Percentiles rank a stretch among this genome's conserved stretches.
These are phyloP conservation scores for Russula brevipes DNA, from an alignment of 768 basidiomycete species.

Conservation along the genomic window DNA sequence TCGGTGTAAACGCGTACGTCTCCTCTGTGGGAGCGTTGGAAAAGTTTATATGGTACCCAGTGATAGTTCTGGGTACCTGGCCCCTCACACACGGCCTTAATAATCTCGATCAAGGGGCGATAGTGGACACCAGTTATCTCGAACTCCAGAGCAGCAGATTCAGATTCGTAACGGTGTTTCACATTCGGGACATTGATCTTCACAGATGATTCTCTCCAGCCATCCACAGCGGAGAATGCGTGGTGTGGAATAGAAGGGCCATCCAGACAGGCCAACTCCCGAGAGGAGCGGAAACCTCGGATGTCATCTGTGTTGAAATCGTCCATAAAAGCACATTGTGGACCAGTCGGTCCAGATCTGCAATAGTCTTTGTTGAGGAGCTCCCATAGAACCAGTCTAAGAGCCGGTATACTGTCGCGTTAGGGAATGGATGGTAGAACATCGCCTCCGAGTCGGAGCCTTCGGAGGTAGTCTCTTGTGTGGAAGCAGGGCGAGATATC, in stretches of 20 bases:
- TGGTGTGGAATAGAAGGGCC: not conserved
- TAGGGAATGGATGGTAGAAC: no score
- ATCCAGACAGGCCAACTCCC: not conserved
- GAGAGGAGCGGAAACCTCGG: not conserved
- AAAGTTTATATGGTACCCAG: no score
- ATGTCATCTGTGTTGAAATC: not conserved
- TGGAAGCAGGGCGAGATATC: no score
- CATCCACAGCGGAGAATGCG: not conserved
- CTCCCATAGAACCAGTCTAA: no score
- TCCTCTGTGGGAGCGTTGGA: no score
- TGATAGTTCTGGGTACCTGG: no score
- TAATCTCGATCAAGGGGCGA: not conserved
- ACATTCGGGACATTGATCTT: not conserved
- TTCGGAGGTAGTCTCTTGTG: no score
- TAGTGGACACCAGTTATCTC: not conserved
- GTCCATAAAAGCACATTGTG: not conserved
- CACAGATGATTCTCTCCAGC: not conserved
- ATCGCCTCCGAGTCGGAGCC: no score
- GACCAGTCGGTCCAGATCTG: not conserved
- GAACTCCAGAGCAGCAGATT: not conserved
- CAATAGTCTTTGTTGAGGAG: not conserved
- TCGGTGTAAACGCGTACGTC: no score
- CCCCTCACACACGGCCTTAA: no score
- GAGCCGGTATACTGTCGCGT: no score
- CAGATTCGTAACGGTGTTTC: not conserved